phyloP scores from a whole-genome alignment of 306 rosid genomes.

The Rosa multiflora region DNA sequence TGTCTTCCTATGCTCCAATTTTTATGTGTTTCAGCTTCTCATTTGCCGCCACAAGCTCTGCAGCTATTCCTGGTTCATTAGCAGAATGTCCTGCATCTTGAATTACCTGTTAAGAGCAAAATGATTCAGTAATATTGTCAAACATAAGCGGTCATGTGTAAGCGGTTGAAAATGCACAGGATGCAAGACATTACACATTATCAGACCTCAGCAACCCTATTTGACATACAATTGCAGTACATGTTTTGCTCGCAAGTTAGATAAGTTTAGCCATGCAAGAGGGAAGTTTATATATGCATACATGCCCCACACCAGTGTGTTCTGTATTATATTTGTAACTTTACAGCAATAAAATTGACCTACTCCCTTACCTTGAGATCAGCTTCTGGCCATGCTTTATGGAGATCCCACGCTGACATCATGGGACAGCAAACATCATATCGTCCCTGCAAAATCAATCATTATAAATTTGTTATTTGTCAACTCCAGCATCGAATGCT shows the following conservation, averaged over 20 bases:
- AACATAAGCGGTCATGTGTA: neutral
- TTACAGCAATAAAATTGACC: constrained; percentile 11
- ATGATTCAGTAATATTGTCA: constrained; percentile 25
- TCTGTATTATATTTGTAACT: neutral
- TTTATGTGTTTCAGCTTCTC: constrained; percentile 67
- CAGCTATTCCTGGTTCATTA: constrained; percentile 84
- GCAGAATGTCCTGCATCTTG: constrained; percentile 92
- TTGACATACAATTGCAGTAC: neutral
- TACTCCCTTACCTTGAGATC: constrained; percentile 56
- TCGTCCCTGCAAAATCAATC: constrained; percentile 64
- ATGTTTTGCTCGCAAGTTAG: neutral
- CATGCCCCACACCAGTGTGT: neutral
- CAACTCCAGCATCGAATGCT: neutral
- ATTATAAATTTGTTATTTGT: neutral
- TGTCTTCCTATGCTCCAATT: constrained; percentile 24
- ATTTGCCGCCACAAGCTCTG: constrained; percentile 90
- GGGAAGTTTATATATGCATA: neutral
- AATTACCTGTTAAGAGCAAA: constrained; percentile 56
- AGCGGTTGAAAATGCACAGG: neutral
- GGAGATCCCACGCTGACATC: constrained; percentile 99
- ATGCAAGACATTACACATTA: neutral
- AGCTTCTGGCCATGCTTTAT: constrained; percentile 98
- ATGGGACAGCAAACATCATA: constrained; percentile 92
- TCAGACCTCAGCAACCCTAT: neutral
- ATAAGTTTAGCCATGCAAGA: neutral